These are phyloP conservation scores for Teratosphaeriaceae sp. DNA, from an alignment of 2,329 filamentous ascomycete species.

Conservation along the genomic window DNA sequence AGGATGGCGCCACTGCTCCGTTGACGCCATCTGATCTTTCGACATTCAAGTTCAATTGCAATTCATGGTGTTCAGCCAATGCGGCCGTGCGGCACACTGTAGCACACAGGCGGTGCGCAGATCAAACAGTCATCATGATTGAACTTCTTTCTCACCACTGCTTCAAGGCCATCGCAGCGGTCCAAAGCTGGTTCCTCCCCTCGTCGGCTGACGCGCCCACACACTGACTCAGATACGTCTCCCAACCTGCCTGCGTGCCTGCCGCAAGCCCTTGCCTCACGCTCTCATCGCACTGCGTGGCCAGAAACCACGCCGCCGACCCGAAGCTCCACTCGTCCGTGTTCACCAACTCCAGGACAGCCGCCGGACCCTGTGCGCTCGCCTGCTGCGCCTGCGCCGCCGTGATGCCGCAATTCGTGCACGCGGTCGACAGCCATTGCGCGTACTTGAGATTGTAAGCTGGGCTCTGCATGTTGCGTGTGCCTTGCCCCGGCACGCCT, in stretches of 20 bases:
- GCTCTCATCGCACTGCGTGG: constrained; percentile 44
- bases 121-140: not conserved
- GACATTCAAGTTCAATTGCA: too few species aligned
- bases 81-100: too few species aligned
- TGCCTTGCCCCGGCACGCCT: constrained; percentile 62
- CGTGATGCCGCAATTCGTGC: constrained; percentile 15
- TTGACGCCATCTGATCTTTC: too few species aligned
- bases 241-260: constrained; percentile 46
- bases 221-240: constrained; percentile 50
- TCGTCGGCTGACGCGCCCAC: constrained; percentile 44
- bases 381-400: constrained; percentile 25
- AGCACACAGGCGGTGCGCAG: not conserved
- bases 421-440: constrained; percentile 34
- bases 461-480: constrained; percentile 59
- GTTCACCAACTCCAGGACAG: constrained; percentile 47
- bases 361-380: constrained; percentile 32
- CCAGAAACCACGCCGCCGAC: constrained; percentile 56
- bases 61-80: too few species aligned
- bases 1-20: too few species aligned
- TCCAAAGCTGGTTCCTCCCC: constrained; percentile 46
- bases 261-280: constrained; percentile 39
- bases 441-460: constrained; percentile 52
- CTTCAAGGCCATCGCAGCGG: constrained; percentile 34
- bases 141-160: constrained; percentile 12
- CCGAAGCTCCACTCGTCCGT: constrained; percentile 49